These are phyloP conservation scores for Eutypa lata DNA, from an alignment of 2,329 filamentous ascomycete species.

Conservation along the genomic window DNA sequence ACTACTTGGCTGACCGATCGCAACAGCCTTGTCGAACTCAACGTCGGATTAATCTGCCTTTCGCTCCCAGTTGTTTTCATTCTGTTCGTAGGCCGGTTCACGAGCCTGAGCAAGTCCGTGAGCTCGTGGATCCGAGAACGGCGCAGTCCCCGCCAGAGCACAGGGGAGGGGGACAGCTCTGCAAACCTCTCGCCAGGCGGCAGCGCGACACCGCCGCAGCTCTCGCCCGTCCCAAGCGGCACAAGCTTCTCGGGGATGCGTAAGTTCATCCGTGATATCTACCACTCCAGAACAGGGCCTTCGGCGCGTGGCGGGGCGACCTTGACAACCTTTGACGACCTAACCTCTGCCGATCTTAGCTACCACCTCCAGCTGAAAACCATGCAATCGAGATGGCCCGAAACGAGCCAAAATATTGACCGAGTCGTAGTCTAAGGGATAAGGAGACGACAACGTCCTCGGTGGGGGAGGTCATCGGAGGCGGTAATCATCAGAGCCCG, in stretches of 20 bases:
- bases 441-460: no score
- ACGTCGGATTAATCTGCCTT: conserved; percentile 11
- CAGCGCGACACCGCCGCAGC: neutral
- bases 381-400: neutral
- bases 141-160: conserved; percentile 6
- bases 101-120: conserved; percentile 8
- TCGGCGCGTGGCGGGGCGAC: neutral
- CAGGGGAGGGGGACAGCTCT: conserved; percentile 4
- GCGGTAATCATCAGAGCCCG: no score
- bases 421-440: neutral
- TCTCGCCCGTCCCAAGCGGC: neutral
- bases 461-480: no score
- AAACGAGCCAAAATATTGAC: neutral
- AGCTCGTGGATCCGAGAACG: conserved; percentile 12
- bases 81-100: conserved; percentile 10
- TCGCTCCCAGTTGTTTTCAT: conserved; percentile 10
- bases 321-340: conserved; percentile 1
- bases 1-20: no score
- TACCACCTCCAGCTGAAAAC: conserved; percentile 6
- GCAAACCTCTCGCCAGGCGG: conserved; percentile 1
- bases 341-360: conserved; percentile 7
- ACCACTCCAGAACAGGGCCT: neutral
- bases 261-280: conserved; percentile 4
- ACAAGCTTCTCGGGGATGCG: conserved; percentile 2
- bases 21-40: conserved; percentile 11